Percentiles rank a stretch among this genome's conserved stretches.
Evolutionary conservation across 2,329 filamentous ascomycete species (phyloP).

Genomic region (Pseudocercospora pini-densiflorae): DNA sequence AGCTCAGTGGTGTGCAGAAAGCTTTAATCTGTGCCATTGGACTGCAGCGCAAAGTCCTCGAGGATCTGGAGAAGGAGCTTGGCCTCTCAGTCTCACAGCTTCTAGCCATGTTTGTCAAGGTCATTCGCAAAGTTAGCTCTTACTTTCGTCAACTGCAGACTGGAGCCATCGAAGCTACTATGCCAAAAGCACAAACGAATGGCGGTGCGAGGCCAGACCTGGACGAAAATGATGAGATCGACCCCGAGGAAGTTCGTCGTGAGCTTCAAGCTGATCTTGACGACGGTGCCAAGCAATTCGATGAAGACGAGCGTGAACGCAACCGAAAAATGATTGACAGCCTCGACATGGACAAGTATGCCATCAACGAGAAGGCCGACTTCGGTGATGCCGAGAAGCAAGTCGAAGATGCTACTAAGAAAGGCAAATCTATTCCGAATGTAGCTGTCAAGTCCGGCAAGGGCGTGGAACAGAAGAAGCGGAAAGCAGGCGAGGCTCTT

Average conservation of each 20-base stretch:
- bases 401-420: conserved; percentile 52
- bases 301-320: conserved; percentile 70
- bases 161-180: conserved; percentile 60
- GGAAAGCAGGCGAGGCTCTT: conserved; percentile 43
- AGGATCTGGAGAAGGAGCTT: conserved; percentile 78
- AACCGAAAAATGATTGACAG: conserved; percentile 89
- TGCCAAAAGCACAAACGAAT: conserved; percentile 48
- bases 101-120: conserved; percentile 96
- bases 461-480: conserved; percentile 35
- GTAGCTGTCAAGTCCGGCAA: conserved; percentile 67
- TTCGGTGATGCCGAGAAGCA: conserved; percentile 70
- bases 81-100: conserved; percentile 76
- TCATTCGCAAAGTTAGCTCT: conserved; percentile 81
- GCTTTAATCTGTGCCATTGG: conserved; percentile 89
- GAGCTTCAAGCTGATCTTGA: conserved; percentile 80
- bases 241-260: conserved; percentile 56
- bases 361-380: conserved; percentile 52
- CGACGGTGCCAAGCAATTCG: conserved; percentile 77
- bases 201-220: conserved; percentile 35
- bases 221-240: conserved; percentile 38
- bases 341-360: conserved; percentile 83
- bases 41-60: conserved; percentile 85
- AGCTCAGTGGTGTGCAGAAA: conserved; percentile 80
- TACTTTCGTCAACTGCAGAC: conserved; percentile 78
- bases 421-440: conserved; percentile 62